Conservation (phyloP, 1,284 basidiomycete species). For the Stereum hirsutum region DNA sequence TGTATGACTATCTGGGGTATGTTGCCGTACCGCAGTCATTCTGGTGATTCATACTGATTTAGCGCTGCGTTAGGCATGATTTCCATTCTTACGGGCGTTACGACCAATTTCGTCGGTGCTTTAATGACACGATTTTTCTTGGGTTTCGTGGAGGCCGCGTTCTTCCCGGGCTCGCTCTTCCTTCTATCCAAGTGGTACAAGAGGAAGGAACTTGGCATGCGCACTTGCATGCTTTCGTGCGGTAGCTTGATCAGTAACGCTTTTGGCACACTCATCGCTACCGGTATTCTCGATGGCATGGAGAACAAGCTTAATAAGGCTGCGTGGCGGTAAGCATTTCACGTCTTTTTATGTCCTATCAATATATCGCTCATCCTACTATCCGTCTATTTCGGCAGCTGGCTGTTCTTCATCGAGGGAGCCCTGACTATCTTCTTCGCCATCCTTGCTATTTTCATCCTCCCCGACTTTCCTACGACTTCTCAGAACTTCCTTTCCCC, state of each 20-base stretch:
- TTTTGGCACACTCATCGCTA: constrained; percentile 74
- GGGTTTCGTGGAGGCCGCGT: constrained; percentile 59
- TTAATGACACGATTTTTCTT: constrained; percentile 68
- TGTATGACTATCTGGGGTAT: constrained; percentile 69
- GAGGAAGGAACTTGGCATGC: constrained; percentile 52
- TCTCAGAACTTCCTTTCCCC: constrained; percentile 50
- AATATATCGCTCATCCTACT: not conserved
- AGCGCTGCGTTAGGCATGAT: not conserved
- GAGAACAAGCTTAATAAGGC: constrained; percentile 58
- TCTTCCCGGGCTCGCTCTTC: constrained; percentile 58
- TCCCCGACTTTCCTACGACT: constrained; percentile 69
- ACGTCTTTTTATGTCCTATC: not conserved
- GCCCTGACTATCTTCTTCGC: constrained; percentile 55
- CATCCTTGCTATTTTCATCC: constrained; percentile 49
- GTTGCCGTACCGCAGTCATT: constrained; percentile 40
- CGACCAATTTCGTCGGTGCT: constrained; percentile 55
- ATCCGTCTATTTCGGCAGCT: constrained; percentile 26
- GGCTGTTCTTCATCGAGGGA: constrained; percentile 58
- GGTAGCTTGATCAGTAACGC: constrained; percentile 75
- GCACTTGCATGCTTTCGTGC: constrained; percentile 66
- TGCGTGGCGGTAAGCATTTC: constrained; percentile 52
- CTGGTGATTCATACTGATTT: not conserved
- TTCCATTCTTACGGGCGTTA: constrained; percentile 32
- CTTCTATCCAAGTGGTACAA: constrained; percentile 69
- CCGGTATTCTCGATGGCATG: constrained; percentile 62